A percentile compares a stretch with the other conserved stretches of the same genome.
These are phyloP conservation scores for Candida verbasci DNA, from an alignment of 805 yeast genomes.

Conservation along the genomic window DNA sequence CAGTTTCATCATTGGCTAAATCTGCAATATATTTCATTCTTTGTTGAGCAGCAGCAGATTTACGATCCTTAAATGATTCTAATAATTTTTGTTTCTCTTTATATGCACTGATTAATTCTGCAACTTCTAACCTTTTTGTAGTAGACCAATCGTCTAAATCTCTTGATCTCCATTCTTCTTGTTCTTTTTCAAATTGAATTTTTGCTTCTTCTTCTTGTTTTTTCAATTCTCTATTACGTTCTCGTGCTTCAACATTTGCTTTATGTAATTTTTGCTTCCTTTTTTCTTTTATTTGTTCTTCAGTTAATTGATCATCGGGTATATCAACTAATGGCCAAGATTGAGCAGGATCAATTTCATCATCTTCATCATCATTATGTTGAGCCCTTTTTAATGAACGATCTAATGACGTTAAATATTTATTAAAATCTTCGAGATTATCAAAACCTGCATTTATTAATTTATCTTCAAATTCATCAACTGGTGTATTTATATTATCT, in stretches of 20 bases:
- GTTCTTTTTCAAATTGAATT: constrained; percentile 60
- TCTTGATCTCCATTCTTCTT: constrained; percentile 69
- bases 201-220: constrained; percentile 55
- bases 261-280: constrained; percentile 77
- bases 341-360: constrained; percentile 49
- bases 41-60: constrained; percentile 86
- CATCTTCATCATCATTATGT: constrained; percentile 48
- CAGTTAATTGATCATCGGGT: constrained; percentile 79
- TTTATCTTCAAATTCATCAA: constrained; percentile 50
- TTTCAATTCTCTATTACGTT: constrained; percentile 76
- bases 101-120: constrained; percentile 51
- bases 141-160: constrained; percentile 80
- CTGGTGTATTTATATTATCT: constrained; percentile 46
- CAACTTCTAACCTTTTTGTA: constrained; percentile 59
- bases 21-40: constrained; percentile 90
- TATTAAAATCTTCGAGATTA: constrained; percentile 65
- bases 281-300: constrained; percentile 81
- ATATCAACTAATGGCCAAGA: constrained; percentile 67
- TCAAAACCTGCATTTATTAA: constrained; percentile 74
- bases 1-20: constrained; percentile 67
- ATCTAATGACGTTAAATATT: constrained; percentile 61
- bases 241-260: constrained; percentile 86
- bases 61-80: constrained; percentile 79
- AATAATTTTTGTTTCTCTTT: constrained; percentile 67
- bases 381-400: constrained; percentile 68